These are phyloP conservation scores for Kwoniella botswanensis DNA, from an alignment of 768 basidiomycete species.

Conservation along the genomic window DNA sequence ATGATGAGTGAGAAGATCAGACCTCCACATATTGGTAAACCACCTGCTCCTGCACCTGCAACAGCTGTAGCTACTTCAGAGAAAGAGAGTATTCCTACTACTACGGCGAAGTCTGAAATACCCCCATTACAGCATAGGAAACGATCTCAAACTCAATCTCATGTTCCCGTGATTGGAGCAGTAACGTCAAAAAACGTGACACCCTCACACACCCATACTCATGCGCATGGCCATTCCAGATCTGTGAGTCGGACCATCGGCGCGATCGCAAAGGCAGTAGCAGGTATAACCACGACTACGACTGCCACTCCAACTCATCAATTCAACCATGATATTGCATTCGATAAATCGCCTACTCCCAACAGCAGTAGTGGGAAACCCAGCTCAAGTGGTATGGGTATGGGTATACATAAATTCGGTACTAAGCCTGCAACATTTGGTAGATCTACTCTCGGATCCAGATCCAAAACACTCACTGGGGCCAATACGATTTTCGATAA, in stretches of 20 bases:
- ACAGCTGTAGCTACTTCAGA: background rate
- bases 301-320: constrained; percentile 1
- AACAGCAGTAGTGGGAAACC: background rate
- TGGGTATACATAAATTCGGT: constrained; percentile 22
- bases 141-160: constrained; percentile 7
- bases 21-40: constrained; percentile 32
- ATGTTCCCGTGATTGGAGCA: background rate
- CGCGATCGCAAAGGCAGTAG: constrained; percentile 29
- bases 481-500: background rate
- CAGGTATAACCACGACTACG: background rate
- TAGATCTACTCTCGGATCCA: constrained; percentile 8
- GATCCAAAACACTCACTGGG: constrained; percentile 7
- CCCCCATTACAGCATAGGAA: background rate
- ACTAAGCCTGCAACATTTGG: constrained; percentile 18
- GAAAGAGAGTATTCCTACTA: too few relatives aligned
- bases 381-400: background rate
- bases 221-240: constrained; percentile 11
- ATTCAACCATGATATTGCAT: background rate
- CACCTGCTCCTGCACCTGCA: constrained; percentile 5
- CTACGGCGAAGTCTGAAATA: background rate
- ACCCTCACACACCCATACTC: background rate
- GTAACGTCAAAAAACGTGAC: background rate
- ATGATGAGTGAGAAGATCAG: constrained; percentile 34
- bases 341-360: background rate
- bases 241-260: constrained; percentile 29